phyloP scores from a whole-genome alignment of 108 stramenopile genomes.

The Pinguiococcus pyrenoidosus region DNA sequence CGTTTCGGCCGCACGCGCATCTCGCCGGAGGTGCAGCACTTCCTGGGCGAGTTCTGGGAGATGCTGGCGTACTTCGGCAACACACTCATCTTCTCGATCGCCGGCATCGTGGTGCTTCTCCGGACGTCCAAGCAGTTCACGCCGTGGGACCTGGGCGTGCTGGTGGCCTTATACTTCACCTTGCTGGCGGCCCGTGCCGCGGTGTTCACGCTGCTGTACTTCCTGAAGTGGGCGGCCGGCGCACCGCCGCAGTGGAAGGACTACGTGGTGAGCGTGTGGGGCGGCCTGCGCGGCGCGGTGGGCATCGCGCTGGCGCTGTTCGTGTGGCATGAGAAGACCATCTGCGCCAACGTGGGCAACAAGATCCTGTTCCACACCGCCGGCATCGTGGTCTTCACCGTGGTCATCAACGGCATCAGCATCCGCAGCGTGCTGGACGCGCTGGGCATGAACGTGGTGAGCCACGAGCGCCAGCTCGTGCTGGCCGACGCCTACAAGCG shows the following conservation, averaged over 20 bases:
- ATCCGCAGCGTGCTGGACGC: slow-evolving; percentile 9
- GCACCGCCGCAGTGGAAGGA: not conserved
- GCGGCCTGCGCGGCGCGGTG: slow-evolving; percentile 28
- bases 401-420: slow-evolving; percentile 11
- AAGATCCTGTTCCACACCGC: slow-evolving; percentile 14
- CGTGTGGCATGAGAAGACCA: slow-evolving; percentile 4
- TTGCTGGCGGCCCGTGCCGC: slow-evolving; percentile 3
- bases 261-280: slow-evolving; percentile 12
- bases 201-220: not conserved
- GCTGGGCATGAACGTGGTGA: slow-evolving; percentile 9
- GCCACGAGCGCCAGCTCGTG: slow-evolving; percentile 4
- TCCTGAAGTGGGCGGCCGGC: not conserved
- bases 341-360: not conserved
- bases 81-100: slow-evolving; percentile 28
- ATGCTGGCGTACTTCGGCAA: slow-evolving; percentile 18
- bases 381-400: slow-evolving; percentile 19
- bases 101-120: slow-evolving; percentile 17
- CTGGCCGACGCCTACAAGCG: slow-evolving; percentile 9
- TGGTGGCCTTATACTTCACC: slow-evolving; percentile 5
- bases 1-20: slow-evolving; percentile 2
- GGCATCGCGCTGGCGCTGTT: slow-evolving; percentile 28
- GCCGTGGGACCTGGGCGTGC: not conserved
- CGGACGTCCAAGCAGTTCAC: not conserved
- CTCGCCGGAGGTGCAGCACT: slow-evolving; percentile 13
- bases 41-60: slow-evolving; percentile 19